These are phyloP conservation scores for Ustulina deusta DNA, from an alignment of 2,329 filamentous ascomycete genomes.

Conservation along the genomic window DNA sequence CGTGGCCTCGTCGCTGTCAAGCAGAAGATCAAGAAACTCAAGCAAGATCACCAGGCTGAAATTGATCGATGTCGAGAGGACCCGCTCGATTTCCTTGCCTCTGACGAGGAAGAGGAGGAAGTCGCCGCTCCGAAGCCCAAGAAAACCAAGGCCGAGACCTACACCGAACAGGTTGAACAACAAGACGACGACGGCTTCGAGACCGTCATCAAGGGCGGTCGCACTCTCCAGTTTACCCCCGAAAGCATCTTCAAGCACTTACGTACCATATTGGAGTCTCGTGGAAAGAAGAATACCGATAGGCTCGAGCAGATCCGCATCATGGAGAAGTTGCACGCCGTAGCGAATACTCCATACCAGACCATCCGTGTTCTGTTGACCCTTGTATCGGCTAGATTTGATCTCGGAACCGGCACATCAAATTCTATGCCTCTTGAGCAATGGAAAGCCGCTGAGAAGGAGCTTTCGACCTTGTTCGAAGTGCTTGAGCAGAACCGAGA, in stretches of 20 bases:
- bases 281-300: conserved; percentile 99
- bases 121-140: conserved; percentile 64
- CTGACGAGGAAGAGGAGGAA: conserved; percentile 81
- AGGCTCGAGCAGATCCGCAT: conserved; percentile 92
- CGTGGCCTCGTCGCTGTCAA: conserved; percentile 96
- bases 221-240: conserved; percentile 89
- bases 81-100: conserved; percentile 52
- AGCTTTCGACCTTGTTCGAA: conserved; percentile 81
- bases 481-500: conserved; percentile 83
- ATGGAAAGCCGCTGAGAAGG: conserved; percentile 94
- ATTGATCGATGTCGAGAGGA: conserved; percentile 88
- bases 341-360: conserved; percentile 92
- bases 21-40: conserved; percentile 98
- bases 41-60: conserved; percentile 90
- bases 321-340: conserved; percentile 95
- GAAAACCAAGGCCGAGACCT: conserved; percentile 63
- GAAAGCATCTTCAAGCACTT: conserved; percentile 99
- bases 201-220: conserved; percentile 88
- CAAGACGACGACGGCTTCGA: conserved; percentile 89
- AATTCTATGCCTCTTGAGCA: conserved; percentile 94
- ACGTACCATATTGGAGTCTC: conserved; percentile 89
- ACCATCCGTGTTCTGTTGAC: conserved; percentile 91
- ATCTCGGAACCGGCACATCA: conserved; percentile 80
- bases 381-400: conserved; percentile 92
- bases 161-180: conserved; percentile 64